Evolutionary conservation across 768 basidiomycete species (phyloP).

Genomic region (Russula virescens): DNA sequence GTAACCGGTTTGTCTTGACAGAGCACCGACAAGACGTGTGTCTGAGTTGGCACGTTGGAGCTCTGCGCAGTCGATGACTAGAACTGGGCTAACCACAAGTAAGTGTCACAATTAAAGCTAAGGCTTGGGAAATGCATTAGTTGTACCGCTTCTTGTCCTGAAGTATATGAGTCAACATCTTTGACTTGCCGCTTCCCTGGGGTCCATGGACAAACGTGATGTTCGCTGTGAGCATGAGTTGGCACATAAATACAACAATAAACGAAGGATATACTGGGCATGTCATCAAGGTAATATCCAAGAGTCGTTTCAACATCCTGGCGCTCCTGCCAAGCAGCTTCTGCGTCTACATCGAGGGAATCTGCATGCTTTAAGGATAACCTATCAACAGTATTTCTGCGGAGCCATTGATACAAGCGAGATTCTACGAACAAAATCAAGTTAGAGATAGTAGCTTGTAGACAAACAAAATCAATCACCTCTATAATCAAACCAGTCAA

Average conservation of each 20-base stretch:
- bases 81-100: constrained; percentile 30
- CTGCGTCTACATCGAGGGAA: constrained; percentile 26
- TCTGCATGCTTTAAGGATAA: constrained; percentile 31
- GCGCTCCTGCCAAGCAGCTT: constrained; percentile 79
- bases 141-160: constrained; percentile 47
- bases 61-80: constrained; percentile 81
- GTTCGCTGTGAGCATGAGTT: constrained; percentile 42
- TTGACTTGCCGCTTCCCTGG: constrained; percentile 74
- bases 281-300: constrained; percentile 66
- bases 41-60: constrained; percentile 69
- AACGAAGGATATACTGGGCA: constrained; percentile 50
- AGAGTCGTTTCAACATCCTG: constrained; percentile 66
- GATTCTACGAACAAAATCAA: constrained; percentile 45
- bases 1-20: constrained; percentile 84
- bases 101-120: constrained; percentile 40
- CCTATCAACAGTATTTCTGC: constrained; percentile 52
- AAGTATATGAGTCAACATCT: constrained; percentile 50
- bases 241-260: background rate
- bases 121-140: background rate
- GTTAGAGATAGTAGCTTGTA: background rate
- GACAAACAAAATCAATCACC: constrained; percentile 37
- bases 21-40: constrained; percentile 51
- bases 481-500: constrained; percentile 78
- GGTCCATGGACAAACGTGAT: constrained; percentile 78
- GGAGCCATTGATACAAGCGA: constrained; percentile 71